Percentiles rank a stretch among this genome's conserved stretches.
Conservation (phyloP, 2,329 filamentous ascomycete species). For the Diaporthe australafricana region DNA sequence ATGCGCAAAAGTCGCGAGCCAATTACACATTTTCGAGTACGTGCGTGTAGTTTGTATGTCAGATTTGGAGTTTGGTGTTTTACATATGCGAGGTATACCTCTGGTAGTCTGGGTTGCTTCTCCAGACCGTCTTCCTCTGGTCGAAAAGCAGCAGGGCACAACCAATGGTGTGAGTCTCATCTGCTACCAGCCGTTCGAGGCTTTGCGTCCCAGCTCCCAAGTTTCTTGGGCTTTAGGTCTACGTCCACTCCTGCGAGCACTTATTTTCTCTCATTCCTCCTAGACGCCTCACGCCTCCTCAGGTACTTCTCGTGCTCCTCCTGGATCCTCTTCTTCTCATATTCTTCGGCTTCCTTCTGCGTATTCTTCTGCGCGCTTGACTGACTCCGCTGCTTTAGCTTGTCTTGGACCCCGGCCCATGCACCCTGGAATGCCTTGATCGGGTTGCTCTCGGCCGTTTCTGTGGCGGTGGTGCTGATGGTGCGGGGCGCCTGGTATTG, state of each 20-base stretch:
- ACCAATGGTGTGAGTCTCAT: not conserved
- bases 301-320: slow-evolving; percentile 35
- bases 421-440: slow-evolving; percentile 10
- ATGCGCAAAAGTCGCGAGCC: not conserved
- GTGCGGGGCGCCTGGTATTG: slow-evolving; percentile 48
- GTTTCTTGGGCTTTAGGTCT: not conserved
- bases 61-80: slow-evolving; percentile 7
- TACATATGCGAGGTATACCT: not conserved
- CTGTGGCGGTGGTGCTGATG: slow-evolving; percentile 41
- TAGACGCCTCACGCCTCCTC: slow-evolving; percentile 18
- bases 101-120: not conserved
- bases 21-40: not conserved
- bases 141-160: not conserved
- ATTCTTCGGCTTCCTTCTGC: not conserved
- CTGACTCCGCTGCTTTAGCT: not conserved
- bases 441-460: slow-evolving; percentile 7
- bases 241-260: not conserved
- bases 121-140: not conserved
- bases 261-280: slow-evolving; percentile 25
- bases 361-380: not conserved
- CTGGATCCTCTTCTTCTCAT: slow-evolving; percentile 26
- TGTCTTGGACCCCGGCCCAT: slow-evolving; percentile 17
- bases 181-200: not conserved
- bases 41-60: not conserved
- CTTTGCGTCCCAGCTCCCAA: not conserved